Evolutionary conservation across 805 yeast species (phyloP).

Genomic region (Wickerhamiella slavikovae): DNA sequence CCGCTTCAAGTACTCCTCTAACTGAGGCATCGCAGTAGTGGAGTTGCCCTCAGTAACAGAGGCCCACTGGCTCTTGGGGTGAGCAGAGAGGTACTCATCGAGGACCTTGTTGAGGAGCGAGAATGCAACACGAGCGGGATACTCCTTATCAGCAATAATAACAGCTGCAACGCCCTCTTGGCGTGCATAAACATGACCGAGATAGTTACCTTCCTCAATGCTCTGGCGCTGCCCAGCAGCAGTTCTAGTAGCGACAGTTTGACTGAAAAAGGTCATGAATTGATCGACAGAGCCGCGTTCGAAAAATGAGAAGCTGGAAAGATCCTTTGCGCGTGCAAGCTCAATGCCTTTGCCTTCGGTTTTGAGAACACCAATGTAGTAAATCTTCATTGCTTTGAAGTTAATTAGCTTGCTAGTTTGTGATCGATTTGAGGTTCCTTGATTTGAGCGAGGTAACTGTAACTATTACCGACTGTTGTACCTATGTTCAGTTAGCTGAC

Average conservation of each 20-base stretch:
- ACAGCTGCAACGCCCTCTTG: conserved; percentile 85
- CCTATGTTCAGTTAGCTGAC: too few species aligned
- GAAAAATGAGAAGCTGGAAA: conserved; percentile 73
- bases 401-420: too few species aligned
- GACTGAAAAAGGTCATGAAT: conserved; percentile 86
- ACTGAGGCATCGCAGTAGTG: conserved; percentile 31
- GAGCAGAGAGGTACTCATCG: conserved; percentile 68
- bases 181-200: conserved; percentile 82
- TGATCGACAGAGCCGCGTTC: conserved; percentile 69
- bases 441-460: too few species aligned
- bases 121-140: conserved; percentile 93
- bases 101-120: conserved; percentile 74
- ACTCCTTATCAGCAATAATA: conserved; percentile 80
- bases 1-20: conserved; percentile 51
- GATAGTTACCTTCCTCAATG: conserved; percentile 77
- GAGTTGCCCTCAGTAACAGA: conserved; percentile 22
- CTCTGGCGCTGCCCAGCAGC: conserved; percentile 78
- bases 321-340: conserved; percentile 59
- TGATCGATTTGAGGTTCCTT: too few species aligned
- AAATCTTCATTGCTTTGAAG: conserved; percentile 48
- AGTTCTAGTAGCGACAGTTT: conserved; percentile 79
- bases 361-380: conserved; percentile 72
- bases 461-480: too few species aligned
- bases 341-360: conserved; percentile 45
- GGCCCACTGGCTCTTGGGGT: conserved; percentile 50